phyloP scores from a whole-genome alignment of 1,139 yeast species.

The Arxiozyma bovina region DNA sequence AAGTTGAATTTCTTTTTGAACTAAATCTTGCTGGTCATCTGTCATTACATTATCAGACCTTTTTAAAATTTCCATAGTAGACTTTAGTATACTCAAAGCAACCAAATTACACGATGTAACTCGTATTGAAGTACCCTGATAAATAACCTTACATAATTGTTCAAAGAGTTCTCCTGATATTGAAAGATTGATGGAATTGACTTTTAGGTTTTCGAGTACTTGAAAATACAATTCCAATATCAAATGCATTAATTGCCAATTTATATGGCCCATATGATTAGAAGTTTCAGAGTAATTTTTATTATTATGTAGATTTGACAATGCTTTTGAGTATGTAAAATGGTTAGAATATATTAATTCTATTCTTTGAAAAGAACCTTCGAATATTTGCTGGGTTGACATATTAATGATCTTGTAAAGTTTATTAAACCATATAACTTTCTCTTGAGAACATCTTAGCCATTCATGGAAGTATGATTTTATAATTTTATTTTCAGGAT shows the following conservation, averaged over 20 bases:
- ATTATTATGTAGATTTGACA: background rate
- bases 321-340: background rate
- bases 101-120: slow-evolving; percentile 50
- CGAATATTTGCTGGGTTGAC: slow-evolving; percentile 31
- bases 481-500: slow-evolving; percentile 27
- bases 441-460: slow-evolving; percentile 28
- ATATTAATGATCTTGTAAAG: slow-evolving; percentile 33
- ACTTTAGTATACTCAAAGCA: slow-evolving; percentile 63
- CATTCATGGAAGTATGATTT: slow-evolving; percentile 27
- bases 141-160: slow-evolving; percentile 73
- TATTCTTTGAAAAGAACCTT: slow-evolving; percentile 20
- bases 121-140: slow-evolving; percentile 71
- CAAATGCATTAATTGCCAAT: slow-evolving; percentile 25
- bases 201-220: background rate
- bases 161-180: background rate
- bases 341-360: background rate
- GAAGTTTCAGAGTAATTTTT: background rate
- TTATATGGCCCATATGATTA: slow-evolving; percentile 1
- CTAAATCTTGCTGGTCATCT: slow-evolving; percentile 63
- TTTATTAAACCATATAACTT: slow-evolving; percentile 34
- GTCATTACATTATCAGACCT: slow-evolving; percentile 62
- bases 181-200: background rate
- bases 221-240: slow-evolving; percentile 38
- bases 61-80: slow-evolving; percentile 41
- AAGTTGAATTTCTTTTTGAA: slow-evolving; percentile 91